These are phyloP conservation scores for Casaregolazyma suthepensis DNA, from an alignment of 1,139 yeast genomes.

Conservation along the genomic window DNA sequence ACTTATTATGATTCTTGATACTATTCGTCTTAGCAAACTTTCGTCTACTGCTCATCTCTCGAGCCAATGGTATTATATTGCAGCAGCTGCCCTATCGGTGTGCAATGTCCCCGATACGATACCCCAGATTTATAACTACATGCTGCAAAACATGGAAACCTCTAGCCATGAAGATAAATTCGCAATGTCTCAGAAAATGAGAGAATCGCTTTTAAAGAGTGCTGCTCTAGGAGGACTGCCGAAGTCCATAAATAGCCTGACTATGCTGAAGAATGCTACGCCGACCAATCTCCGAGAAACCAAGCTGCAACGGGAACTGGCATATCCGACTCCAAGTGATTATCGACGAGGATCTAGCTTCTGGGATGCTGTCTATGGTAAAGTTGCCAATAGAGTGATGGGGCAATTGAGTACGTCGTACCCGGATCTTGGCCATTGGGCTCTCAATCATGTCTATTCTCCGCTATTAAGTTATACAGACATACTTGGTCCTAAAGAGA, in stretches of 20 bases:
- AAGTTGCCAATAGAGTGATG: constrained; percentile 60
- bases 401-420: constrained; percentile 67
- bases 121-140: constrained; percentile 69
- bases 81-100: constrained; percentile 77
- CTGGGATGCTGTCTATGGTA: constrained; percentile 73
- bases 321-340: constrained; percentile 12
- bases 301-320: constrained; percentile 19
- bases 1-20: constrained; percentile 38
- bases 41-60: constrained; percentile 48
- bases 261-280: constrained; percentile 57
- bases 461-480: constrained; percentile 67
- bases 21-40: constrained; percentile 56
- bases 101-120: constrained; percentile 79
- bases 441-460: constrained; percentile 69
- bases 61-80: constrained; percentile 65
- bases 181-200: constrained; percentile 48
- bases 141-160: constrained; percentile 42
- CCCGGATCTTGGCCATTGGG: constrained; percentile 77
- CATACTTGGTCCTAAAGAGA: constrained; percentile 59
- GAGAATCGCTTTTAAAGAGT: constrained; percentile 74
- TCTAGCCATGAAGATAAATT: constrained; percentile 18
- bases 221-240: constrained; percentile 81
- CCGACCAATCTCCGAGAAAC: constrained; percentile 44
- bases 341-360: constrained; percentile 51
- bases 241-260: constrained; percentile 72